phyloP scores from a whole-genome alignment of 805 yeast genomes.

The Starmerella vaccinii region DNA sequence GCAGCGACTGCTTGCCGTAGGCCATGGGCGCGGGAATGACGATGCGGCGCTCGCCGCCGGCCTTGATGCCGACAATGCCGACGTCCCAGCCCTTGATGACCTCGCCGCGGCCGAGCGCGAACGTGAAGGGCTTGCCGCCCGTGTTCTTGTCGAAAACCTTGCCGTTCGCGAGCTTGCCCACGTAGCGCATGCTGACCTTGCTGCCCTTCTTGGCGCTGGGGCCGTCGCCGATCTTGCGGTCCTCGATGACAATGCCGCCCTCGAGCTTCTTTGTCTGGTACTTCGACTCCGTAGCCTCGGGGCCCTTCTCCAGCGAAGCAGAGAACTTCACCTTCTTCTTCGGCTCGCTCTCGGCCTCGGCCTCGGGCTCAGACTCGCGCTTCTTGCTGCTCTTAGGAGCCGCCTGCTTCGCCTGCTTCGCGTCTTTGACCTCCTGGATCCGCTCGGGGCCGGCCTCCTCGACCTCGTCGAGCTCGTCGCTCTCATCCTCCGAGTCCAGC shows the following conservation, averaged over 20 bases:
- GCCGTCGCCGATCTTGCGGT: constrained; percentile 82
- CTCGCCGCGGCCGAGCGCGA: constrained; percentile 91
- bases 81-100: constrained; percentile 98
- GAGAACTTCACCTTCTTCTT: constrained; percentile 81
- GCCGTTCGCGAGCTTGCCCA: constrained; percentile 94
- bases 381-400: constrained; percentile 21
- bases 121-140: constrained; percentile 87
- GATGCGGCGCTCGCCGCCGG: constrained; percentile 98
- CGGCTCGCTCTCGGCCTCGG: constrained; percentile 31
- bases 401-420: neutral
- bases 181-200: constrained; percentile 92
- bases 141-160: constrained; percentile 96
- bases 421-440: neutral
- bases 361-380: constrained; percentile 27
- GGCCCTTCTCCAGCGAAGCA: constrained; percentile 89
- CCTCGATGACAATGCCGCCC: constrained; percentile 92
- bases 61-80: constrained; percentile 98
- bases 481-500: constrained; percentile 33
- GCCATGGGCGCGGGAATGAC: constrained; percentile 94
- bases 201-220: constrained; percentile 77
- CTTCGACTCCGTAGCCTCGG: constrained; percentile 43
- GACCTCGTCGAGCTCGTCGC: constrained; percentile 28
- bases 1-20: constrained; percentile 85
- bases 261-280: constrained; percentile 60
- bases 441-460: constrained; percentile 17